Base-by-base conservation (phyloP, 202 grass and related monocot genomes). In the Hordeum pubiflorum region DNA sequence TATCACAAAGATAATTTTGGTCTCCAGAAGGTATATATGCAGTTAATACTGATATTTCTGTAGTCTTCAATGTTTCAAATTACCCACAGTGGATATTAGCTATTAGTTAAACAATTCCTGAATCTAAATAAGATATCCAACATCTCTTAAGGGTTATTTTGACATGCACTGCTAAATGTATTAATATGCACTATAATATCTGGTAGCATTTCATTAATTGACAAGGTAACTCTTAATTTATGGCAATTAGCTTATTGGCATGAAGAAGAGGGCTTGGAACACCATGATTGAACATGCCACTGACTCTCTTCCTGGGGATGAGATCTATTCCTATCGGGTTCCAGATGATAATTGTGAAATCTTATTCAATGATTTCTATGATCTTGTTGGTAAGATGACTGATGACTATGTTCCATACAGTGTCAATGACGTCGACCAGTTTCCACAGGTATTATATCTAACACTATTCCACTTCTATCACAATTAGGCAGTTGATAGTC, bases 331-430 rank as follows among this genome's bases (percentile, higher is more conserved):
- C 18, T 56, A 68, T 52, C n/a, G 1, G 2, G 77, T 79, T 54
- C 22, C 12, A 4, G 46, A 27, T 13, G 7, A 21, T 48, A 78
- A 78, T 21, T 0, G 1, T 68, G n/a, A 68, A n/a, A 20, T 79
- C 12, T 67, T 79, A 17, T 79, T 79, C 77, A 79, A 79, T 39
- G 77, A 79, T 79, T 79, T 79, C 44, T 79, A 56, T 79, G 44
- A 23, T 79, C 32, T 68, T 24, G 12, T 57, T 0, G 77, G 63
- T n/a, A 36, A 68, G 20, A 68, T 2, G 0, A 9, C 26, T 14
- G 33, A 9, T 79, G 62, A 4, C 7, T 79, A 79, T 37, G 3
- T 65, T 79, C 43, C 76, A 5, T 52, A 52, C 48, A 52, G 48
- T 9, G 2, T 24, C 55, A 40, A 6, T 2, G 20, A 67, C 0